Evolutionary conservation across 208 protist species (phyloP), one percentile per base, ranked within the genome.

Genomic region (Leishmania turanica): DNA sequence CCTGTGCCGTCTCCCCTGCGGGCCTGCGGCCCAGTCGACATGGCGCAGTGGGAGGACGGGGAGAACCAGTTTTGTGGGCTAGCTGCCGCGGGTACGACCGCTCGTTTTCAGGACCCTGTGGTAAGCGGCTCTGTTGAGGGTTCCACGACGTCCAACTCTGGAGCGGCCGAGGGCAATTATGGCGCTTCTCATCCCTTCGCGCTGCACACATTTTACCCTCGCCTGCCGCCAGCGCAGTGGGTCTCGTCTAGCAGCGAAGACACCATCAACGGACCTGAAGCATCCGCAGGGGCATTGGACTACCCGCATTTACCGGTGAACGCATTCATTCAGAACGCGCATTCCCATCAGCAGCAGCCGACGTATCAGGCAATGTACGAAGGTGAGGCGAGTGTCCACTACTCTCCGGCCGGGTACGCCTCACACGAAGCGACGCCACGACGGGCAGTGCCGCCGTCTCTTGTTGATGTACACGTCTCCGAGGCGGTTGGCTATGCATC

Each of bases 391-490:
- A 47, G 37, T 47, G 40, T n/a, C 56, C 21, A 21, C 34, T 65
- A 77, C 74, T 77, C 74, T 47, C 53, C 74, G 53, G 56, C 56
- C 27, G 56, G 68, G 19, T 51, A 49, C 21, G 7, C 9, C 40
- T 17, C 5, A 21, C 5, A 77, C 37, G 56, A 19, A 40, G 11
- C 53, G 56, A 24, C 56, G 24, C 62, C 42, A 21, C 58, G 11
- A 27, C 47, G 17, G 4, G 34, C 31, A 15, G 45, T 64, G n/a
- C 45, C 53, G 8, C 65, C 76, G 7, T 70, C 76, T 37, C 70
- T 84, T 4, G 49, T 84, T 0, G 81, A 84, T 73, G 76, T 74
- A 21, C 68, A 78, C 51, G 76, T 84, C 24, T 84, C 81, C 34
- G 76, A 84, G 37, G 54, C 71, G 13, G 45, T 37, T 34, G 68